These are phyloP conservation scores for Candida stauntonica DNA, from an alignment of 805 yeast genomes.

Conservation along the genomic window DNA sequence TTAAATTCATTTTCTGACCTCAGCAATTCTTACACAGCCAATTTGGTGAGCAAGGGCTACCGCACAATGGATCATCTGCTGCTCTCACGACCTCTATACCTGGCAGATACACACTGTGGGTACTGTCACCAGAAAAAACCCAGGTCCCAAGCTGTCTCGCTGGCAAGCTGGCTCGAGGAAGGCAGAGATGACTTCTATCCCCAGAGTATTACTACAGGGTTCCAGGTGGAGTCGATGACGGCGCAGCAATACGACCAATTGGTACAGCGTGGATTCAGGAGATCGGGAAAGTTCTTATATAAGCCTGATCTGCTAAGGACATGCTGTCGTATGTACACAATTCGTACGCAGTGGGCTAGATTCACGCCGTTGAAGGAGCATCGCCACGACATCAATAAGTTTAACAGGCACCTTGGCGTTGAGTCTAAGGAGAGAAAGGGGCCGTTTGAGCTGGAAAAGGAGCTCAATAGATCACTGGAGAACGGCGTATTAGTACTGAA, in stretches of 20 bases:
- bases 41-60: background rate
- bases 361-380: slow-evolving; percentile 60
- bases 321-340: slow-evolving; percentile 79
- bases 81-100: slow-evolving; percentile 41
- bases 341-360: slow-evolving; percentile 49
- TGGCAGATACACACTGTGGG: slow-evolving; percentile 54
- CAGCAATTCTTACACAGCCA: background rate
- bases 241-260: slow-evolving; percentile 54
- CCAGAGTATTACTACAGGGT: slow-evolving; percentile 29
- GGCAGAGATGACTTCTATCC: slow-evolving; percentile 6
- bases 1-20: background rate
- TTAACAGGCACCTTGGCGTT: slow-evolving; percentile 29
- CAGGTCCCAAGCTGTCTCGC: slow-evolving; percentile 31
- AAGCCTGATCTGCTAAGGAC: slow-evolving; percentile 63
- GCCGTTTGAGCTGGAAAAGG: slow-evolving; percentile 29
- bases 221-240: slow-evolving; percentile 42
- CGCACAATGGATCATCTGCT: slow-evolving; percentile 24
- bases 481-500: slow-evolving; percentile 32
- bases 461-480: slow-evolving; percentile 28
- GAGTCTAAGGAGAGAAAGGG: slow-evolving; percentile 10
- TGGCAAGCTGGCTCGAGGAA: slow-evolving; percentile 32
- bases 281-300: slow-evolving; percentile 70
- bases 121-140: slow-evolving; percentile 50
- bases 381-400: slow-evolving; percentile 59
- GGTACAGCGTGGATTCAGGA: slow-evolving; percentile 70